Evolutionary conservation across 306 rosid genomes (phyloP).

Genomic region (Inga laurina): DNA sequence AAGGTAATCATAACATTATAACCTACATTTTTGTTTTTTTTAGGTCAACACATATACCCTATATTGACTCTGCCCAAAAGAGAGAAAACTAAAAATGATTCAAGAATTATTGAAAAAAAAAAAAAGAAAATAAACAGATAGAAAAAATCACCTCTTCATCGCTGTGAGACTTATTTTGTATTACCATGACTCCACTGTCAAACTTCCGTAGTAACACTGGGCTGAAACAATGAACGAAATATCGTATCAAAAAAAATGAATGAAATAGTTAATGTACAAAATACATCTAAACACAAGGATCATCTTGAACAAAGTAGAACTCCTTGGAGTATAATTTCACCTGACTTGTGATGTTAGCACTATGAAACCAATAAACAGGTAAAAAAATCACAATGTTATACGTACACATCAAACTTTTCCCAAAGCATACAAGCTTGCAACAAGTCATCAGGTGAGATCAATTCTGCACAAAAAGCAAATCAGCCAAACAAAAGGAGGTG

Average conservation of each 20-base stretch:
- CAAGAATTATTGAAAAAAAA: not conserved
- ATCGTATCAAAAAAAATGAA: not conserved
- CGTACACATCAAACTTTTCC: constrained; percentile 98
- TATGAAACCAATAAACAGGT: constrained; percentile 20
- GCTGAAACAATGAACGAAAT: constrained; percentile 45
- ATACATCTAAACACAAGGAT: not conserved
- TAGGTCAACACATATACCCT: not conserved
- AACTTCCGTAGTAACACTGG: constrained; percentile 86
- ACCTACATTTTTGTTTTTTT: not conserved
- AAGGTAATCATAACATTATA: constrained; percentile 15
- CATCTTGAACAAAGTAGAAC: constrained; percentile 17
- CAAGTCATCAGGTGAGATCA: constrained; percentile 97
- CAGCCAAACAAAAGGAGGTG: constrained; percentile 29
- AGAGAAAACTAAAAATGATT: not conserved
- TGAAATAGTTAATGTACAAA: constrained; percentile 21
- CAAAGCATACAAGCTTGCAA: constrained; percentile 92
- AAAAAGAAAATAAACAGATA: not conserved
- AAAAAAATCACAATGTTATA: constrained; percentile 32
- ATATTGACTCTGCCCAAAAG: not conserved
- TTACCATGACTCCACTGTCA: constrained; percentile 98
- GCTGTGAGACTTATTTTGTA: constrained; percentile 90
- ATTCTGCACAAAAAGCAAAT: constrained; percentile 58
- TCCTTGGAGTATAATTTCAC: constrained; percentile 1
- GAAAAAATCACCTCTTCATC: constrained; percentile 70
- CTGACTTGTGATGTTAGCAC: constrained; percentile 12